These are phyloP conservation scores for Agaricus subrufescens DNA, from an alignment of 768 basidiomycete species.

Conservation along the genomic window DNA sequence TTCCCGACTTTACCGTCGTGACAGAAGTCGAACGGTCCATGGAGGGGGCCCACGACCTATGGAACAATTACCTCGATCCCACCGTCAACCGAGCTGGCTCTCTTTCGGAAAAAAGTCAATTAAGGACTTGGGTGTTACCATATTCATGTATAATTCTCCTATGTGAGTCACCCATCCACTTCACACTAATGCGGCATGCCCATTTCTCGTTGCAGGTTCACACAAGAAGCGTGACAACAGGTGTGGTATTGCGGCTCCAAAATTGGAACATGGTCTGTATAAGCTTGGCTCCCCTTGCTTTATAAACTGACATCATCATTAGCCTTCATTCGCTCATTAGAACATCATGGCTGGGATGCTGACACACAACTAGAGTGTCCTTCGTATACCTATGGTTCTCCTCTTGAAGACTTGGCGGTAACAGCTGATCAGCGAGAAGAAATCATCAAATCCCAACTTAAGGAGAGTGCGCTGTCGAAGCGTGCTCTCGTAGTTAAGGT, in stretches of 20 bases:
- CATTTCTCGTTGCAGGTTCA: slow-evolving; percentile 54
- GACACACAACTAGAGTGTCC: slow-evolving; percentile 70
- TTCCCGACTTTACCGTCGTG: slow-evolving; percentile 90
- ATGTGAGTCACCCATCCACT: slow-evolving; percentile 48
- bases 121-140: slow-evolving; percentile 77
- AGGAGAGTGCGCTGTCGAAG: slow-evolving; percentile 50
- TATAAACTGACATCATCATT: slow-evolving; percentile 3
- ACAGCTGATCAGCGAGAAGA: slow-evolving; percentile 50
- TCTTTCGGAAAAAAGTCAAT: slow-evolving; percentile 35
- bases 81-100: slow-evolving; percentile 43
- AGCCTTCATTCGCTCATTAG: slow-evolving; percentile 64
- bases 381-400: slow-evolving; percentile 37
- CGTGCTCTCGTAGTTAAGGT: slow-evolving; percentile 80
- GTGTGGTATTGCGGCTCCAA: slow-evolving; percentile 83
- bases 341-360: slow-evolving; percentile 67
- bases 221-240: slow-evolving; percentile 92
- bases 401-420: slow-evolving; percentile 58
- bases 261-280: slow-evolving; percentile 66
- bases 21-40: slow-evolving; percentile 60
- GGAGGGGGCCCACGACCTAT: slow-evolving; percentile 67
- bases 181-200: too few relatives aligned
- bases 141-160: slow-evolving; percentile 88
- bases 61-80: slow-evolving; percentile 60
- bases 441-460: slow-evolving; percentile 47
- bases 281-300: not conserved